Evolutionary conservation across 257 asterid species (phyloP), one percentile per base, ranked within the genome.

Genomic region (Plantago elongata): DNA sequence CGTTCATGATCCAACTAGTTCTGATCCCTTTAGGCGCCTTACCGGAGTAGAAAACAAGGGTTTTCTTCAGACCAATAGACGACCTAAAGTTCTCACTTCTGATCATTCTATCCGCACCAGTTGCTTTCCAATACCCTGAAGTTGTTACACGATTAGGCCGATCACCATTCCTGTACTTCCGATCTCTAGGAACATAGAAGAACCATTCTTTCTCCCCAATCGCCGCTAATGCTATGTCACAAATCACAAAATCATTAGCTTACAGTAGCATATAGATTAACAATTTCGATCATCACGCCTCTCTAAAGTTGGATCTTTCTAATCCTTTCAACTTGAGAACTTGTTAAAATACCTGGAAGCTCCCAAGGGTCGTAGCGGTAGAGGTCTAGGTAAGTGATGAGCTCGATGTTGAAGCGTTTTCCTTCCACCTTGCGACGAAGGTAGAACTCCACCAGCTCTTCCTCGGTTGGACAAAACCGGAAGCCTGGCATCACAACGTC

Each of bases 371-470:
- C 99, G 14, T 89, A 87, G 59, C 97, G 97, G 62, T 93, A 93
- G 57, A 93, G 99, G 81, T 93, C 97, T 15, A 93, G 74, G 45
- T 81, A 89, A 68, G 99, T 83, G 80, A 93, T 85, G 79, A 93
- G 96, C 46, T 93, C 96, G 0, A 93, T 97, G 68, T 93, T 89
- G 87, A 93, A 93, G 3, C 96, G 91, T 68, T 89, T 93, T 69
- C 99, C 99, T 78, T 93, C 97, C n/a, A 93, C 96, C 81, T 93
- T 93, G 45, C 99, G 96, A 54, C 99, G 96, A 77, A 93, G 97
- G 64, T 93, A 93, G 83, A 93, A 93, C 63, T 93, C 99, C 0
- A 93, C 85, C 14, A 93, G 96, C 75, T 93, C 99, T 54, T 93
- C 99, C 43, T 93, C 99, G 0, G 99, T 93, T 2, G 99, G 99